Base-by-base conservation (phyloP, 345 rosid species). In the Corchorus olitorius region DNA sequence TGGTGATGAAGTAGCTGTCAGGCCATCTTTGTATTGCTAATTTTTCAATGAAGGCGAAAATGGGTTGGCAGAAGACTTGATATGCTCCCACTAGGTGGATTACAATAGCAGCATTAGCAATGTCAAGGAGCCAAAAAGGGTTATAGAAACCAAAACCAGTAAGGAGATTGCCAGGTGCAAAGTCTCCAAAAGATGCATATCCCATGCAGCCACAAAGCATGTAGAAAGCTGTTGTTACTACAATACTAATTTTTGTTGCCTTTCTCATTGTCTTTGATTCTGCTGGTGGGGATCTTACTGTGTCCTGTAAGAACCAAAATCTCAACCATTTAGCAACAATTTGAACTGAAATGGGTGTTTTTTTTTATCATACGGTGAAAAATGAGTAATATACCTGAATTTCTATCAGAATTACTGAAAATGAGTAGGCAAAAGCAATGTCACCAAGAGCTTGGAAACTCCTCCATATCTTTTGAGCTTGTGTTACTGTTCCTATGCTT, bases 391-490 rank as follows among this genome's bases (percentile, higher is more conserved):
- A 39, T 68, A 91, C 98, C 94, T 93, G 98, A 80, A 93, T 93
- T 76, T 93, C 97, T 43, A 92, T 83, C 34, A 94, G 89, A 81
- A 94, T 86, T 48, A 87, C 75, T 4, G 97, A 89, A 81, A 81
- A 94, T 2, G 97, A 90, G 77, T 94, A 94, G 5, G 98, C 95
- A 73, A 94, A 94, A 65, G 98, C 98, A 63, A 92, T 90, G 49
- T 92, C 86, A 10, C 98, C 98, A 37, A 94, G 93, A 58, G 98
- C 94, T 72, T 88, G 97, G 79, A 92, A 92, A 70, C 87, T 94
- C 71, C 90, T 85, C 97, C 75, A 72, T 41, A 88, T 87, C 85
- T 93, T 93, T 59, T 92, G 90, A 8, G 97, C 83, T 80, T 80
- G 89, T 17, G 90, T 84, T 54, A 90, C 90, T 5, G 88, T 64